These are phyloP conservation scores for Salinomyces thailandicus DNA, from an alignment of 2,329 filamentous ascomycete species.

Conservation along the genomic window DNA sequence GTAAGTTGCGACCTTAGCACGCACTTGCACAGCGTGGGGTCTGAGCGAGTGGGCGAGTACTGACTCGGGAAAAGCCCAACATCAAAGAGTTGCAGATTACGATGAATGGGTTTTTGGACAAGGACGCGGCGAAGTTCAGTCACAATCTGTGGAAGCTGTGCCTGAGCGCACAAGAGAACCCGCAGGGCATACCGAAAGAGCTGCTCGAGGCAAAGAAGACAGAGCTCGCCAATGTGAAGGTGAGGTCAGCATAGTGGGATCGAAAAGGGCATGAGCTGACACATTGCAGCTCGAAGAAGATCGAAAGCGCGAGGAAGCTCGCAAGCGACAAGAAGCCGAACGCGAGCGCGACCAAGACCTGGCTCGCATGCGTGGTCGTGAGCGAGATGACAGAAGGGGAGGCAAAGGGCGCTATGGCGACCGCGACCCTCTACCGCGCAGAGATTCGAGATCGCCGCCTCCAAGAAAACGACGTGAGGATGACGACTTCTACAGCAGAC, in stretches of 20 bases:
- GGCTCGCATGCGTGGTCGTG: slow-evolving; percentile 43
- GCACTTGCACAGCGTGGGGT: no score
- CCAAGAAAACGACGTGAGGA: slow-evolving; percentile 37
- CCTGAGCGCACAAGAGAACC: slow-evolving; percentile 77
- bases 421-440: slow-evolving; percentile 33
- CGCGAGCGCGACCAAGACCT: slow-evolving; percentile 63
- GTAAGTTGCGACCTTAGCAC: no score
- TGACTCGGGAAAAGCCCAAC: slow-evolving; percentile 79
- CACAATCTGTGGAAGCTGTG: slow-evolving; percentile 89
- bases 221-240: slow-evolving; percentile 91
- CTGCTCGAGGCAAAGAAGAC: slow-evolving; percentile 91
- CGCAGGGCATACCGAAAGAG: slow-evolving; percentile 87
- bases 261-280: slow-evolving; percentile 11
- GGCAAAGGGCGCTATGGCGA: slow-evolving; percentile 40
- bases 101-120: slow-evolving; percentile 87
- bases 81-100: slow-evolving; percentile 93
- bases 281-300: slow-evolving; percentile 62
- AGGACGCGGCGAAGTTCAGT: slow-evolving; percentile 80
- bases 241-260: slow-evolving; percentile 29
- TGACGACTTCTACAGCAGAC: slow-evolving; percentile 35
- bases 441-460: slow-evolving; percentile 44
- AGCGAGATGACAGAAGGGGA: slow-evolving; percentile 28
- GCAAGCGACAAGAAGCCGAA: slow-evolving; percentile 59
- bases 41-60: slow-evolving; percentile 1
- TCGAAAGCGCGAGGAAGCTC: slow-evolving; percentile 64